Evolutionary conservation across 768 basidiomycete genomes (phyloP).

Genomic region (Boletales sp.): DNA sequence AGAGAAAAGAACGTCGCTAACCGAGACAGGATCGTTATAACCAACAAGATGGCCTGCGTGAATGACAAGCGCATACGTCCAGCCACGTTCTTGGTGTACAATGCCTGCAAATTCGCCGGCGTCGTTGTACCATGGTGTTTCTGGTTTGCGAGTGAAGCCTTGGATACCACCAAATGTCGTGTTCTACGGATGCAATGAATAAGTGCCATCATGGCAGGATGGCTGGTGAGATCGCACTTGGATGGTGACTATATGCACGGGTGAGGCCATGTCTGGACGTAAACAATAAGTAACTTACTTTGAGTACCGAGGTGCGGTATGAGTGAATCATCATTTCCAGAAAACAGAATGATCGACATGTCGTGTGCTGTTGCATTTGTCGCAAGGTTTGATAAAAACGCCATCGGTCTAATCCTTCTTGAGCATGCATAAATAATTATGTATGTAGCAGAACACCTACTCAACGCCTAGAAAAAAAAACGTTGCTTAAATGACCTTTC

Average conservation of each 20-base stretch:
- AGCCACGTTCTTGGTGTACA: constrained; percentile 70
- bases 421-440: neutral
- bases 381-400: constrained; percentile 62
- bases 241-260: constrained; percentile 44
- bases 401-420: constrained; percentile 47
- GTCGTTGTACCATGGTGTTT: constrained; percentile 66
- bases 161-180: constrained; percentile 76
- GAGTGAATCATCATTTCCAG: constrained; percentile 68
- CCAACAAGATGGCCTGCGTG: constrained; percentile 41
- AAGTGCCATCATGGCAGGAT: neutral
- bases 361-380: constrained; percentile 53
- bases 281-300: constrained; percentile 34
- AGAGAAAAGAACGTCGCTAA: constrained; percentile 31
- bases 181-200: constrained; percentile 41
- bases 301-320: constrained; percentile 62
- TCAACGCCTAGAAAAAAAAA: constrained; percentile 26
- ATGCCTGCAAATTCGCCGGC: constrained; percentile 59
- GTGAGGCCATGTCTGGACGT: constrained; percentile 2
- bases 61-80: constrained; percentile 39
- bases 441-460: constrained; percentile 20
- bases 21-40: constrained; percentile 36
- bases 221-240: constrained; percentile 36
- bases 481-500: neutral
- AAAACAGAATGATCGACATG: constrained; percentile 56
- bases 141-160: constrained; percentile 66